Evolutionary conservation across 768 basidiomycete species (phyloP), one percentile per base, ranked within the genome.

Genomic region (Rhodosporidiobolus odoratus): DNA sequence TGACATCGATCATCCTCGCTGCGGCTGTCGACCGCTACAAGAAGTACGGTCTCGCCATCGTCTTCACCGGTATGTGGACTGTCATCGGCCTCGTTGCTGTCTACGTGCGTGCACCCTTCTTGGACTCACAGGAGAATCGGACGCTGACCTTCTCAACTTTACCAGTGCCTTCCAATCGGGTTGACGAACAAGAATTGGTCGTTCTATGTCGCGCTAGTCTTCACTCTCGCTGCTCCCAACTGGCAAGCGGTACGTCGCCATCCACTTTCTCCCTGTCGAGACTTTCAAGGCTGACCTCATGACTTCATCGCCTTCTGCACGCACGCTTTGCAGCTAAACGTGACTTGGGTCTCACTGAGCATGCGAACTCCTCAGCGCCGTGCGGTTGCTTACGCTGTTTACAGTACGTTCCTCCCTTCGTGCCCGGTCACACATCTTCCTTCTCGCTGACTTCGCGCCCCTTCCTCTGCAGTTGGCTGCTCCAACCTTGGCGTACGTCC

Each of bases 351-450:
- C 12, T 60, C 65, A 8, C 15, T 66, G n/a, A 38, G 30, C 25
- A 41, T 41, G 41, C 34, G 56, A 13, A 66, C 65, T 4, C 65
- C 65, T 3, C 56, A 58, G 41, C 56, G 47, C 35, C 19, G 65
- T 6, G 65, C 65, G 12, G 43, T 66, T 32, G 53, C 56, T 12
- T 66, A 66, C 57, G 65, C 65, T 38, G 56, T 66, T 13, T 66
- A 66, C 65, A 66, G n/a, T n/a, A n/a, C n/a, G n/a, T n/a, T n/a
- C n/a, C n/a, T n/a, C n/a, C n/a, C n/a, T n/a, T n/a, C n/a, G n/a
- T n/a, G n/a, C n/a, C n/a, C n/a, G n/a, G n/a, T n/a, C n/a, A n/a
- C n/a, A n/a, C n/a, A n/a, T n/a, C n/a, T n/a, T n/a, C n/a, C n/a
- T n/a, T n/a, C n/a, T n/a, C n/a, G n/a, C n/a, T n/a, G n/a, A n/a